phyloP scores from a whole-genome alignment of 345 rosid species.

The rapeseed (Brassica napus) region DNA sequence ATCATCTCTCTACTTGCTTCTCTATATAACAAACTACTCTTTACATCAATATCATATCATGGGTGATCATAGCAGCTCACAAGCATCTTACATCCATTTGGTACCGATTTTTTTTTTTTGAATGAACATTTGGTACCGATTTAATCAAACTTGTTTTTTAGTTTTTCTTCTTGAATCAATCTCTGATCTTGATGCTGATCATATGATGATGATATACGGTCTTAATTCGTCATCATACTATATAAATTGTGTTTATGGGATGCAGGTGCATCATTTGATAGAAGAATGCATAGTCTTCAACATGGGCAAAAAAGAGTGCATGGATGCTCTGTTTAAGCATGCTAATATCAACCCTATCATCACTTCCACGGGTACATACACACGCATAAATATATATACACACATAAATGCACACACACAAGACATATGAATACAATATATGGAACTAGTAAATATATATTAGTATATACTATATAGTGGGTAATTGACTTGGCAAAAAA shows the following conservation, averaged over 20 bases:
- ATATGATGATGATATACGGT: neutral
- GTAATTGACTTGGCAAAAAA: neutral
- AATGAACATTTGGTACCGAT: slow-evolving; percentile 47
- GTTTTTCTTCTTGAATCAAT: neutral
- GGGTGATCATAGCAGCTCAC: slow-evolving; percentile 47
- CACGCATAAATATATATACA: neutral
- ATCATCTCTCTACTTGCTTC: slow-evolving; percentile 1
- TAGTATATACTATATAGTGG: neutral
- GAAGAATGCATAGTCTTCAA: slow-evolving; percentile 84
- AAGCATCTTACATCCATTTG: slow-evolving; percentile 69
- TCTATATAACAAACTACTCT: neutral
- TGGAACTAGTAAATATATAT: neutral
- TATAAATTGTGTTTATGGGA: neutral
- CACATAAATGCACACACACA: neutral
- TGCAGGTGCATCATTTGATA: slow-evolving; percentile 87
- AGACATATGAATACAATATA: neutral
- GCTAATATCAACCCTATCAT: slow-evolving; percentile 82
- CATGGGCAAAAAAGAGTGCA: slow-evolving; percentile 90
- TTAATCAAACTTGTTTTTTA: neutral
- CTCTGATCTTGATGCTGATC: slow-evolving; percentile 2
- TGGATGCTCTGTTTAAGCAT: slow-evolving; percentile 85
- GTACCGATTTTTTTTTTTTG: slow-evolving; percentile 28
- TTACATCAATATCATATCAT: slow-evolving; percentile 27
- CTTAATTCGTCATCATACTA: neutral
- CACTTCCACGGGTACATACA: slow-evolving; percentile 71